phyloP scores from a whole-genome alignment of 345 rosid genomes.

The Eucalyptus marginata region DNA sequence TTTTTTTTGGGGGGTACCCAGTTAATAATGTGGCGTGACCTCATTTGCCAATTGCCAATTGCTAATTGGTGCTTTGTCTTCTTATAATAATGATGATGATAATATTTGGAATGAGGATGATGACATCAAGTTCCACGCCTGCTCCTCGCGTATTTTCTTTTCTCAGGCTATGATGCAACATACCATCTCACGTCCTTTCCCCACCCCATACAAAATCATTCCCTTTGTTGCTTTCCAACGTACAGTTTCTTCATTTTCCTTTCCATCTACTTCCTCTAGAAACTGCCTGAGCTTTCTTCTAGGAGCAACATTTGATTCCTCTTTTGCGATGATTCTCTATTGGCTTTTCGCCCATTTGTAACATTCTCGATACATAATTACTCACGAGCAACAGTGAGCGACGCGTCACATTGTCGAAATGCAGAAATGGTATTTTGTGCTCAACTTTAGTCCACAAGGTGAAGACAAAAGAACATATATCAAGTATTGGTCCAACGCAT shows the following conservation, averaged over 20 bases:
- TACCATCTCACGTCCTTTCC: not conserved
- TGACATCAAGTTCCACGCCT: not conserved
- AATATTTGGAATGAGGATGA: not conserved
- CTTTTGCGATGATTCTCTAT: not conserved
- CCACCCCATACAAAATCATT: not conserved
- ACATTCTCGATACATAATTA: not conserved
- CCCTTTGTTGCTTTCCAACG: not conserved
- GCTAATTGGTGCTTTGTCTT: not conserved
- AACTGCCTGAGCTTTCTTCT: not conserved
- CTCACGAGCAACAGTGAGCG: not conserved
- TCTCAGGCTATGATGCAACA: not conserved
- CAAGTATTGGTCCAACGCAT: not conserved
- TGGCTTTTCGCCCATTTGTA: not conserved
- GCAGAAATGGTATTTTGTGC: not conserved
- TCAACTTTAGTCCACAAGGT: not conserved
- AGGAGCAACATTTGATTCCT: not conserved
- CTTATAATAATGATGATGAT: not conserved
- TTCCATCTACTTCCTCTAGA: not conserved
- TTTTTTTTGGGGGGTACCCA: accelerated
- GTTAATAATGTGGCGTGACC: not conserved
- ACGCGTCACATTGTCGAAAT: not conserved
- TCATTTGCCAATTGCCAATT: not conserved
- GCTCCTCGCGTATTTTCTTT: not conserved
- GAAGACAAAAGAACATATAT: not conserved
- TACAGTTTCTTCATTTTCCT: not conserved